Evolutionary conservation across 1,284 basidiomycete genomes (phyloP), one percentile per base, ranked within the genome.

Genomic region (Lentinula novae-zelandiae): DNA sequence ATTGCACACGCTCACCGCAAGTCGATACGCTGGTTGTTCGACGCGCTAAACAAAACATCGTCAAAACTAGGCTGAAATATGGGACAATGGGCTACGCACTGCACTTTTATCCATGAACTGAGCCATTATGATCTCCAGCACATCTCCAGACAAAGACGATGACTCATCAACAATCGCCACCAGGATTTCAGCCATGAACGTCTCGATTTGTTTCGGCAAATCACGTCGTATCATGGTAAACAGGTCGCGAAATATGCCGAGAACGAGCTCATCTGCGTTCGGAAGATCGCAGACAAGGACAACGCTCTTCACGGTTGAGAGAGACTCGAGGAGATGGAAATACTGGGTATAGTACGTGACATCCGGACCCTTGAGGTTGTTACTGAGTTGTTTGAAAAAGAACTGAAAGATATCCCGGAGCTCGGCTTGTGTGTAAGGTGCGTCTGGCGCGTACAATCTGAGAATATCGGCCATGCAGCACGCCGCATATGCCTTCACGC

Each of bases 381-480:
- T 79, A 4, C 81, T 79, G 62, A 98, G 85, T 72, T 96, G 95
- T 27, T 85, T 81, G 70, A 95, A 86, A 80, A 97, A 93, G 82
- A 98, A 98, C 69, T 94, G 86, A 75, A 98, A 98, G 70, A 98
- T 95, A 73, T 96, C 93, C 76, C 91, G 82, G 44, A 98, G 85
- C 72, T 98, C 93, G 53, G 82, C 76, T 54, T 88, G 87, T 3
- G 89, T 96, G 72, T 96, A 99, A 9, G 97, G 97, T 34, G 97
- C 96, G 71, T 98, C 94, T 1, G 97, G 97, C 0, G 97, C 97
- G 73, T 95, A 98, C 52, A 99, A 82, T 40, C 95, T 79, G 55
- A 99, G 85, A 62, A 98, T 80, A 73, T 99, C 96, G 1, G 95
- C 95, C 17, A 99, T 82, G 75, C 95, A 98, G 74, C 95, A 97